These are phyloP conservation scores for Sclerotinia subarctica DNA, from an alignment of 2,329 filamentous ascomycete species.

Conservation along the genomic window DNA sequence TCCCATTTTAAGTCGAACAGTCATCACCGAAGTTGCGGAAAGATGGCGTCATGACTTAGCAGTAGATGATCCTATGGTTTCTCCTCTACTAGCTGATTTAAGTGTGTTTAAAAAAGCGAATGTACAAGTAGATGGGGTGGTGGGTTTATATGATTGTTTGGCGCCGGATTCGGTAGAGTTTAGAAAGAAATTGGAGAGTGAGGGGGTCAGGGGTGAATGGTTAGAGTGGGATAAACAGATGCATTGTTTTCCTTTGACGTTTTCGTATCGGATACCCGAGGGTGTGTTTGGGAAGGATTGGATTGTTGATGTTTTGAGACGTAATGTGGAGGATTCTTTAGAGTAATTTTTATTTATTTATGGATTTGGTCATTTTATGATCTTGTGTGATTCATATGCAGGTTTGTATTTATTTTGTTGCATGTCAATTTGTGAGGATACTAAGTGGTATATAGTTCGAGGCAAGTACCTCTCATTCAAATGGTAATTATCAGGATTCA, in stretches of 20 bases:
- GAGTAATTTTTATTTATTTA: neutral
- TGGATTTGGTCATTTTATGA: neutral
- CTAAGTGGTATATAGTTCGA: neutral
- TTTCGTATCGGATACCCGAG: conserved; percentile 6
- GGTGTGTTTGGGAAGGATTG: conserved; percentile 6
- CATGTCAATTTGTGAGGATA: neutral
- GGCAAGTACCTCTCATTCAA: neutral
- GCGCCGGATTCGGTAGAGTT: conserved; percentile 27
- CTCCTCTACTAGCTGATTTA: conserved; percentile 27
- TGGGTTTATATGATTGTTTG: conserved; percentile 26
- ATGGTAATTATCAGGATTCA: too few species aligned
- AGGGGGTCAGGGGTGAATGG: conserved; percentile 27
- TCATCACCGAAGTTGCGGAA: conserved; percentile 23
- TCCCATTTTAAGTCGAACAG: conserved; percentile 24
- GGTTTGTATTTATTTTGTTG: too few species aligned
- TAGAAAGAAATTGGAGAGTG: conserved; percentile 23
- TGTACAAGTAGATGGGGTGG: conserved; percentile 30
- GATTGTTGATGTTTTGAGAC: conserved; percentile 15
- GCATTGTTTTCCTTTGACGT: conserved; percentile 28
- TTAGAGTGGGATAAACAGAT: conserved; percentile 31
- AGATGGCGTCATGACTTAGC: conserved; percentile 26
- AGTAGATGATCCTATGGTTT: conserved; percentile 24
- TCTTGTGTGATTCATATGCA: neutral
- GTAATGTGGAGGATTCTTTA: neutral
- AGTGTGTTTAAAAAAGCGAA: conserved; percentile 20